Conservation (phyloP, 192 early-diverging fungal genomes). For the Coemansia sp. region DNA sequence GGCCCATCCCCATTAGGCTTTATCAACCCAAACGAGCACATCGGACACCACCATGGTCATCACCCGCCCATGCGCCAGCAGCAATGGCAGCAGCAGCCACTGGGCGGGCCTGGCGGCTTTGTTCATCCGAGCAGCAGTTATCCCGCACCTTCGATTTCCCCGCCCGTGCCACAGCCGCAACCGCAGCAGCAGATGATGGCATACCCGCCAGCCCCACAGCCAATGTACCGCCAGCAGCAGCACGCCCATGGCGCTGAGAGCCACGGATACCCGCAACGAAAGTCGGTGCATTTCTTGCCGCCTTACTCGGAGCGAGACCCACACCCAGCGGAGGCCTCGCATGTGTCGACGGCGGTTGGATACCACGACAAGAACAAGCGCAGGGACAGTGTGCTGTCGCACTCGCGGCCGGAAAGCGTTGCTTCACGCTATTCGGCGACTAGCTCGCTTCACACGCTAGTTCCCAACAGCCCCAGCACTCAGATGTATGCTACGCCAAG, state of each 20-base stretch:
- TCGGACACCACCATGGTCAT: neutral
- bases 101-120: slow-evolving; percentile 28
- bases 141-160: neutral
- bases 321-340: neutral
- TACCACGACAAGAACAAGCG: neutral
- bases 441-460: slow-evolving; percentile 9
- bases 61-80: slow-evolving; percentile 8
- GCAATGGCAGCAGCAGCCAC: neutral
- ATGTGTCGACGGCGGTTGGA: neutral
- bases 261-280: neutral
- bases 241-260: neutral
- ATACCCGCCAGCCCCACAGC: neutral
- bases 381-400: neutral
- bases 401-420: slow-evolving; percentile 13
- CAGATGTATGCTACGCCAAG: neutral
- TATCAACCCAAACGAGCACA: slow-evolving; percentile 19
- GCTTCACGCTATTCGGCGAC: slow-evolving; percentile 8
- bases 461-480: neutral
- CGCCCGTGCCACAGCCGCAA: slow-evolving; percentile 7
- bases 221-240: slow-evolving; percentile 3
- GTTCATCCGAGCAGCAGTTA: slow-evolving; percentile 12
- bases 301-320: neutral
- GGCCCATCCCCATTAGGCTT: slow-evolving; percentile 25
- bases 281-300: neutral
- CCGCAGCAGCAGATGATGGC: slow-evolving; percentile 4